Percentiles rank a stretch among this genome's conserved stretches.
Evolutionary conservation across 2,329 filamentous ascomycete genomes (phyloP).

Genomic region (Ophiostoma himal-ulmi): DNA sequence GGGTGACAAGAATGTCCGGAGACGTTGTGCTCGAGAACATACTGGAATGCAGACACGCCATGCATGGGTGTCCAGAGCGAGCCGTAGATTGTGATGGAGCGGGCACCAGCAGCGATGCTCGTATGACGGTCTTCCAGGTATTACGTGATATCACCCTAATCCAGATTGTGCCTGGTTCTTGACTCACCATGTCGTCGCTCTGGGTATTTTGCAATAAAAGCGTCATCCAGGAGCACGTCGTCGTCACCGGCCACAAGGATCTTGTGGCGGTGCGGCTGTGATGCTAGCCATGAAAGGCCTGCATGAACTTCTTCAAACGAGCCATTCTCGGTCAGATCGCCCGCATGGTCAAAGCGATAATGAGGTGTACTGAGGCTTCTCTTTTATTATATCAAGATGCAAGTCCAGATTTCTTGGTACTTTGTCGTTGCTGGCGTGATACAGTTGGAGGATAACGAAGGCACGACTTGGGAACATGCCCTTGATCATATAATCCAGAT

Average conservation of each 20-base stretch:
- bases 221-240: slow-evolving; percentile 25
- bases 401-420: no score
- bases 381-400: no score
- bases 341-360: slow-evolving; percentile 28
- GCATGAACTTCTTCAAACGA: slow-evolving; percentile 37
- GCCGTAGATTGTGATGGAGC: slow-evolving; percentile 27
- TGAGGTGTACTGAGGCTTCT: not conserved
- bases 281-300: slow-evolving; percentile 34
- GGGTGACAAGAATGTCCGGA: slow-evolving; percentile 28
- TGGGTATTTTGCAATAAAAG: slow-evolving; percentile 10
- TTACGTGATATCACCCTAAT: slow-evolving; percentile 28
- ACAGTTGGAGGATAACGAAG: no score
- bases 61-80: slow-evolving; percentile 29
- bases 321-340: slow-evolving; percentile 38
- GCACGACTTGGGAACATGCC: no score
- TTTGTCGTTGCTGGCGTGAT: no score
- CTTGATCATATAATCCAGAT: no score
- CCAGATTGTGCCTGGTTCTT: slow-evolving; percentile 23
- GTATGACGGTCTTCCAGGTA: slow-evolving; percentile 27
- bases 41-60: slow-evolving; percentile 30
- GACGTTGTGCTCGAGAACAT: slow-evolving; percentile 10
- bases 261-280: slow-evolving; percentile 35
- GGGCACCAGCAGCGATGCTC: not conserved
- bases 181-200: slow-evolving; percentile 25
- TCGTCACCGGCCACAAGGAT: slow-evolving; percentile 33